Percentiles rank a stretch among this genome's conserved stretches.
phyloP scores from a whole-genome alignment of 2,329 filamentous ascomycete species.

The Talaromyces albobiverticillius region DNA sequence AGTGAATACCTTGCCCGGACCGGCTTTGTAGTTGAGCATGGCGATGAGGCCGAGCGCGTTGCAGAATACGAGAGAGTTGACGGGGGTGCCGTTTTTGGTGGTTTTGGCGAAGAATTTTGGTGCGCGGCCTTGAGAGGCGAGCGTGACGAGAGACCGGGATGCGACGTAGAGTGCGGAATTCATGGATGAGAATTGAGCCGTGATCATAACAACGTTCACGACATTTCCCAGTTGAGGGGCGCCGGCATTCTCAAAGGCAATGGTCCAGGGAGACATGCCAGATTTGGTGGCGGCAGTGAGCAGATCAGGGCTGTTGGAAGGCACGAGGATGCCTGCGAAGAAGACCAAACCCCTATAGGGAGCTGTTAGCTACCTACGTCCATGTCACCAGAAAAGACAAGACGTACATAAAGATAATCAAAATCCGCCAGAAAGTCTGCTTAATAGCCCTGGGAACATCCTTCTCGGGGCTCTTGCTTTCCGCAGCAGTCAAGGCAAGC shows the following conservation, averaged over 20 bases:
- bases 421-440: slow-evolving; percentile 4
- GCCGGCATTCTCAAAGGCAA: slow-evolving; percentile 3
- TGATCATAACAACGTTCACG: slow-evolving; percentile 4
- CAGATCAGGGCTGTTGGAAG: slow-evolving; percentile 5
- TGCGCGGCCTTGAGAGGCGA: slow-evolving; percentile 1
- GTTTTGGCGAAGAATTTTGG: slow-evolving; percentile 42
- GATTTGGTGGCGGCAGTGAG: slow-evolving; percentile 7
- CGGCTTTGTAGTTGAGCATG: slow-evolving; percentile 65
- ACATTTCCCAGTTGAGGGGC: slow-evolving; percentile 3
- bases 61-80: slow-evolving; percentile 42
- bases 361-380: not conserved
- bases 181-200: slow-evolving; percentile 8
- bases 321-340: slow-evolving; percentile 4
- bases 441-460: slow-evolving; percentile 55
- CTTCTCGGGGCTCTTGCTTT: slow-evolving; percentile 61
- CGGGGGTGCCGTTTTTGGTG: slow-evolving; percentile 42
- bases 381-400: not conserved
- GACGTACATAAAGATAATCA: slow-evolving; percentile 4
- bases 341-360: slow-evolving; percentile 3
- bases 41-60: slow-evolving; percentile 59
- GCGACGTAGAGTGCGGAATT: slow-evolving; percentile 9
- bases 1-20: slow-evolving; percentile 58
- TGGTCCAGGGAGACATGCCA: slow-evolving; percentile 9
- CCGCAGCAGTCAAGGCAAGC: slow-evolving; percentile 43
- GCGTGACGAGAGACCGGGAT: slow-evolving; percentile 1